Percentiles rank a stretch among this genome's conserved stretches.
These are phyloP conservation scores for Entomortierella lignicola DNA, from an alignment of 192 early-diverging fungal species.

Conservation along the genomic window DNA sequence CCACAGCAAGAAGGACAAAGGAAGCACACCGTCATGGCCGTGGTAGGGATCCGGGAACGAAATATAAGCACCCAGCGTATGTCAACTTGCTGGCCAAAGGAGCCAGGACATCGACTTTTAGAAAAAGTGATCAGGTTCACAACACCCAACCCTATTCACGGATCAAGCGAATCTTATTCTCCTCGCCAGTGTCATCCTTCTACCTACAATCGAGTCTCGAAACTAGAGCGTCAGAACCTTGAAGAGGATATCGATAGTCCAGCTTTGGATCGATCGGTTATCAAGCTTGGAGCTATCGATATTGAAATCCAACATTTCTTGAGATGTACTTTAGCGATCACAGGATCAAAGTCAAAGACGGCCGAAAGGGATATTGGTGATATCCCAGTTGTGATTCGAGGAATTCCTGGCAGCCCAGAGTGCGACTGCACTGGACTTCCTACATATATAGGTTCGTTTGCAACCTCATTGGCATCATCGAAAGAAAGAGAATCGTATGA, in stretches of 20 bases:
- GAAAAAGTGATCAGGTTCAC: constrained; percentile 5
- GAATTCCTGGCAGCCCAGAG: constrained; percentile 2
- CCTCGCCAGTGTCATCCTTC: constrained; percentile 25
- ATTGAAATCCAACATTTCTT: constrained; percentile 41
- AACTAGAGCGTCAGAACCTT: neutral
- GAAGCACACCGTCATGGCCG: neutral
- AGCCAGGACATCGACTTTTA: neutral
- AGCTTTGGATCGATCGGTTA: neutral
- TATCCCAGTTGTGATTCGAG: constrained; percentile 19
- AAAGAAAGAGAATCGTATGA: constrained; percentile 11
- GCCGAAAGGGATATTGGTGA: constrained; percentile 10
- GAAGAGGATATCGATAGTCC: neutral
- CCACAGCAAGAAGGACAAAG: neutral
- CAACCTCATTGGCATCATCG: constrained; percentile 6
- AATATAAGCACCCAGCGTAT: constrained; percentile 4
- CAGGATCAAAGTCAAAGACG: neutral
- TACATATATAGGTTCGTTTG: constrained; percentile 24
- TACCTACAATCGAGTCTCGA: constrained; percentile 3
- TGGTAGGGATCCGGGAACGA: constrained; percentile 18
- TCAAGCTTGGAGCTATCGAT: constrained; percentile 1
- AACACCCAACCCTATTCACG: constrained; percentile 12
- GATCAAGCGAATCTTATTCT: constrained; percentile 4
- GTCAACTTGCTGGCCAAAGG: constrained; percentile 2
- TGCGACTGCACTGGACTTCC: constrained; percentile 15
- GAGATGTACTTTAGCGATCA: constrained; percentile 2